phyloP scores from a whole-genome alignment of 768 basidiomycete genomes.

The Sporobolomyces phaffii region DNA sequence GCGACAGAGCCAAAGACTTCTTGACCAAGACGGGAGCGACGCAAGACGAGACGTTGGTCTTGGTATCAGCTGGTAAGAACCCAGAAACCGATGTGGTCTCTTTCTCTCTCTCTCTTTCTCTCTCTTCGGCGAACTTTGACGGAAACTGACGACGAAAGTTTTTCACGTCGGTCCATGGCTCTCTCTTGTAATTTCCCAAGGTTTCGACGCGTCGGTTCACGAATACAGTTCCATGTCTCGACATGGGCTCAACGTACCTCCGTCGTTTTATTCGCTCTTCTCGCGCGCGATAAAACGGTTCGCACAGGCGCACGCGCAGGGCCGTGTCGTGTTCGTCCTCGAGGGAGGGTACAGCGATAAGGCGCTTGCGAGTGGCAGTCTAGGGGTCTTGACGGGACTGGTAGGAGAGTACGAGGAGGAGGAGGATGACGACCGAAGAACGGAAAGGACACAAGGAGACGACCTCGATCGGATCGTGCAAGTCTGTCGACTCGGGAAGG shows the following conservation, averaged over 20 bases:
- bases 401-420: neutral
- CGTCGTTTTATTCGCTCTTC: slow-evolving; percentile 77
- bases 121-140: too few species aligned
- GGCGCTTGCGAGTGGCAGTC: slow-evolving; percentile 72
- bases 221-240: slow-evolving; percentile 86
- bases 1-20: slow-evolving; percentile 63
- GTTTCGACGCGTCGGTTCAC: slow-evolving; percentile 91
- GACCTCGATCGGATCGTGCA: neutral
- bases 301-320: slow-evolving; percentile 60
- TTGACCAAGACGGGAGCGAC: slow-evolving; percentile 55
- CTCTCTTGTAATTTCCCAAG: too few species aligned
- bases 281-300: slow-evolving; percentile 64
- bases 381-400: slow-evolving; percentile 74
- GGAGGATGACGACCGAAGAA: neutral
- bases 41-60: slow-evolving; percentile 64
- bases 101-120: neutral
- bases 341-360: slow-evolving; percentile 94
- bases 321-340: slow-evolving; percentile 75
- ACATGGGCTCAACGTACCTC: slow-evolving; percentile 81
- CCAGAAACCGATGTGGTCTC: neutral
- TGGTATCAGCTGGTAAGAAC: slow-evolving; percentile 63
- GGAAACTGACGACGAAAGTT: too few species aligned
- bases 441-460: neutral
- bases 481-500: neutral
- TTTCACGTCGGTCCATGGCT: too few species aligned